Evolutionary conservation across 495 filamentous ascomycete genomes (phyloP).

Genomic region (Chaetomium tenue): DNA sequence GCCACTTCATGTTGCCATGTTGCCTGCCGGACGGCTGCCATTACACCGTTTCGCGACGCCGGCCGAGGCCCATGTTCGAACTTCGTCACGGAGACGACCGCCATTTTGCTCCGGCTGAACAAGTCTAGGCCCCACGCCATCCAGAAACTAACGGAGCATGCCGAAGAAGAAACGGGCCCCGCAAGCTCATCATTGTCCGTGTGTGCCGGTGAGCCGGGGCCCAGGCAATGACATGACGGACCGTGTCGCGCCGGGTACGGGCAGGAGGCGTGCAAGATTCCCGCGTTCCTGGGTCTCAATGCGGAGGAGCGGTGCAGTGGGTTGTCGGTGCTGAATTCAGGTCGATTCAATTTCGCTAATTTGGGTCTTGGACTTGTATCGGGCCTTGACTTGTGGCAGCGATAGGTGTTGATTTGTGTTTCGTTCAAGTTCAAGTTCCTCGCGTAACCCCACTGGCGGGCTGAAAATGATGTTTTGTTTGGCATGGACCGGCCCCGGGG

Average conservation of each 20-base stretch:
- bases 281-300: background rate
- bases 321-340: background rate
- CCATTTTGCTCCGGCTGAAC: background rate
- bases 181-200: background rate
- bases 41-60: too few relatives aligned
- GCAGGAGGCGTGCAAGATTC: background rate
- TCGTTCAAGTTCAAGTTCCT: background rate
- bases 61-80: too few relatives aligned
- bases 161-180: background rate
- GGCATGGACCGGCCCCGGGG: too few relatives aligned
- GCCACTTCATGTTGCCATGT: too few relatives aligned
- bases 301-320: too few relatives aligned
- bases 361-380: background rate
- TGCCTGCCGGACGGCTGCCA: too few relatives aligned
- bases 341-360: background rate
- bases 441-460: too few relatives aligned
- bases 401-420: background rate
- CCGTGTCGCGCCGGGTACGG: background rate
- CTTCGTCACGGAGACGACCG: too few relatives aligned
- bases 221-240: background rate
- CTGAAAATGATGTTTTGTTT: too few relatives aligned
- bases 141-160: background rate
- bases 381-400: background rate
- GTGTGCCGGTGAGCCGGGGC: background rate
- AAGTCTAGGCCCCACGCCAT: background rate